phyloP scores from a whole-genome alignment of 2,329 filamentous ascomycete species.

The Sclerotinia trifoliorum region DNA sequence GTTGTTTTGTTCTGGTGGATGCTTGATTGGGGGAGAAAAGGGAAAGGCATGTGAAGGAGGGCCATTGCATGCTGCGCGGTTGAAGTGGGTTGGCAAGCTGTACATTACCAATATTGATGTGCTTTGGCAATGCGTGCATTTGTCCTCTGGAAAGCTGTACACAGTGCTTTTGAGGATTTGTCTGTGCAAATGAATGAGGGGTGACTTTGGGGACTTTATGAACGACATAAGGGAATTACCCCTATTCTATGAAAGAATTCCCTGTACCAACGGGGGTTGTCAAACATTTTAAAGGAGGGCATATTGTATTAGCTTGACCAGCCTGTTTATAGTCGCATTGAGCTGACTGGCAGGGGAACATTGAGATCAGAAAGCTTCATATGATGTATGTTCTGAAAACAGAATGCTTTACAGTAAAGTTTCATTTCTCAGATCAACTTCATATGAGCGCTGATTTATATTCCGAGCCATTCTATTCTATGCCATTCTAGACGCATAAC shows the following conservation, averaged over 20 bases:
- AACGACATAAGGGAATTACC: neutral
- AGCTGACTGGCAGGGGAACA: neutral
- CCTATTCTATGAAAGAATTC: too few species aligned
- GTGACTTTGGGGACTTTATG: neutral
- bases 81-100: conserved; percentile 31
- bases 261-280: too few species aligned
- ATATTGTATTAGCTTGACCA: neutral
- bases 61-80: conserved; percentile 9
- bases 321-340: neutral
- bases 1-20: conserved; percentile 1
- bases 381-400: neutral
- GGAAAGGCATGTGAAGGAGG: neutral
- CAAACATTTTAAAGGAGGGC: too few species aligned
- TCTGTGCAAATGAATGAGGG: neutral
- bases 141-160: neutral
- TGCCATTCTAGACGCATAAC: neutral
- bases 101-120: conserved; percentile 38
- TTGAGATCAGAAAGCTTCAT: neutral
- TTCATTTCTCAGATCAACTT: neutral
- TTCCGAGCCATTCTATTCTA: neutral
- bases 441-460: neutral
- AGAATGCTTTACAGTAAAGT: neutral
- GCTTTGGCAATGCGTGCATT: conserved; percentile 37
- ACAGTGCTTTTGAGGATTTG: neutral
- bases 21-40: neutral